Evolutionary conservation across 2,329 filamentous ascomycete species (phyloP).

Genomic region (Penicillium sp.): DNA sequence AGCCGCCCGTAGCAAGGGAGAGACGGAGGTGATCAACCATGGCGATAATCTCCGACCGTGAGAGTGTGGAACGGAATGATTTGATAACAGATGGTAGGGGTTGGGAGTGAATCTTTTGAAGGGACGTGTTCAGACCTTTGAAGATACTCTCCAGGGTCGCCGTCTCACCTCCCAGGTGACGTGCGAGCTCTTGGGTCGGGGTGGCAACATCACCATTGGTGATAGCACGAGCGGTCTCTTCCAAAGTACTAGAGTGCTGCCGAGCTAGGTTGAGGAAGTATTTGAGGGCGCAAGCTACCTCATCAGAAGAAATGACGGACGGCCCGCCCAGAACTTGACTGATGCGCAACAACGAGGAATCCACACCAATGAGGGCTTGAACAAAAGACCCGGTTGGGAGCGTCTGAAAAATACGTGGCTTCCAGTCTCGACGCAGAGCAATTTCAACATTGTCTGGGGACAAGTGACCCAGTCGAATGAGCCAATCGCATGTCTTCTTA

Average conservation of each 20-base stretch:
- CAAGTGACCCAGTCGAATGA: constrained; percentile 40
- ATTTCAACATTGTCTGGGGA: constrained; percentile 40
- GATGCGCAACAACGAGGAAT: constrained; percentile 40
- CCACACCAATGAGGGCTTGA: constrained; percentile 40
- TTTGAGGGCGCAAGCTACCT: constrained; percentile 42
- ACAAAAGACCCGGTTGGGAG: constrained; percentile 41
- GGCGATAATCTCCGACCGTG: constrained; percentile 40
- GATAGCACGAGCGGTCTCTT: constrained; percentile 34
- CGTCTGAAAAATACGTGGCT: constrained; percentile 35
- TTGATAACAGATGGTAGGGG: constrained; percentile 31
- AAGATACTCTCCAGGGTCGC: constrained; percentile 37
- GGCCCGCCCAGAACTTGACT: constrained; percentile 38
- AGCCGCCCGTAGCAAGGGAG: constrained; percentile 43
- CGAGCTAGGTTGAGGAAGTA: constrained; percentile 41
- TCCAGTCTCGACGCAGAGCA: constrained; percentile 36
- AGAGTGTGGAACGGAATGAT: constrained; percentile 39
- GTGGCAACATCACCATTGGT: constrained; percentile 30
- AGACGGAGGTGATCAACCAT: constrained; percentile 45
- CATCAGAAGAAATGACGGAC: constrained; percentile 35
- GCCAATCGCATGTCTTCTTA: constrained; percentile 40
- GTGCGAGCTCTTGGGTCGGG: constrained; percentile 21
- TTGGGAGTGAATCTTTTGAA: constrained; percentile 38
- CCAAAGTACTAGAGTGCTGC: constrained; percentile 31
- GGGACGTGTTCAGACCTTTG: constrained; percentile 37
- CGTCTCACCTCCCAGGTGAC: constrained; percentile 17